Evolutionary conservation across 2,329 filamentous ascomycete species (phyloP), one percentile per base, ranked within the genome.

Genomic region (Aotearoamyces nothofagi): DNA sequence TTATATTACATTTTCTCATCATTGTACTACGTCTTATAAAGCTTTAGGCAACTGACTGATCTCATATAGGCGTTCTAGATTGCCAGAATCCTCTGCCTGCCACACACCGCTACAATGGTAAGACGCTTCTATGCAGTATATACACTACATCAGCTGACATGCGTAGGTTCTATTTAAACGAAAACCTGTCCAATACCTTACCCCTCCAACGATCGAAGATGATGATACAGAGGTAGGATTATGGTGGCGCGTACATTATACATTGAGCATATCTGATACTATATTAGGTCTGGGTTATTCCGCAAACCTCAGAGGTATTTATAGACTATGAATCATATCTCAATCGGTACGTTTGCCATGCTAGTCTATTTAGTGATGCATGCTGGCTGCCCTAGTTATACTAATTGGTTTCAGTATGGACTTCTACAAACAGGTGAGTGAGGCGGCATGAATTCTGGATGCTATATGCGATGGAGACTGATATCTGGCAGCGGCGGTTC

Each of bases 101-200:
- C n/a, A n/a, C 27, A 22, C 34, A 33, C 22, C 29, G 31, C 27
- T 37, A 43, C 28, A 17, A 49, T 49, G 46, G 46, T 48, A 36
- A 17, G 33, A 19, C 11, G n/a, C 11, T 20, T 19, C 25, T 16
- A 15, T 5, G 14, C 7, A 8, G n/a, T 20, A 7, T 20, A 7
- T 7, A 7, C 7, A 20, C 7, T 20, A 20, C 19, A 7, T n/a
- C 19, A n/a, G 8, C 19, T 8, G n/a, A 9, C 9, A 8, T 25
- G 12, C 16, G 7, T 29, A 96, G 87, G 87, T 98, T 44, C 68
- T 93, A 39, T 94, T 81, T 57, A 96, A 96, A 61, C 74, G 90
- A 46, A 96, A 96, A 58, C 86, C 86, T 33, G 84, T 96, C 49
- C 75, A 81, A 57, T 79, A 83, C 51, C 61, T 86, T 41, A 67